Percentiles rank a stretch among this genome's conserved stretches.
phyloP scores from a whole-genome alignment of 2,329 filamentous ascomycete species.

The Calonectria fujianensis region DNA sequence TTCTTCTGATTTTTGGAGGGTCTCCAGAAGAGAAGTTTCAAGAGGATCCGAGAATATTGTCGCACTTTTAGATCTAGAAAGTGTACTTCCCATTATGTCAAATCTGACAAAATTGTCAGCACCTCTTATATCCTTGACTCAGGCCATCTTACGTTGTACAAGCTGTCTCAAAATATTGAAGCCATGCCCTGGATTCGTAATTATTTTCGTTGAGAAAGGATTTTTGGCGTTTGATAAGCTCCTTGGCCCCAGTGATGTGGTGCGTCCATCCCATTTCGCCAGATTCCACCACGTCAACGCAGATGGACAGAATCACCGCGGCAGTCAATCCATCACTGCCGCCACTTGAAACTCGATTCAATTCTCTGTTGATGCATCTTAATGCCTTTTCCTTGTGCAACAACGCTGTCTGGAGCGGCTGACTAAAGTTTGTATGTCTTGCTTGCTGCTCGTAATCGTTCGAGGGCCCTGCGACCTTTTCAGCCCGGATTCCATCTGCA shows the following conservation, averaged over 20 bases:
- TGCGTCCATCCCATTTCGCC: slow-evolving; percentile 37
- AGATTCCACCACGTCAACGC: slow-evolving; percentile 40
- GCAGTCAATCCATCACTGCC: slow-evolving; percentile 35
- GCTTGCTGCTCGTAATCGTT: neutral
- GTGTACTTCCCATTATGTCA: slow-evolving; percentile 38
- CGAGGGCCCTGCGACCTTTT: neutral
- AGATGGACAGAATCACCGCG: slow-evolving; percentile 36
- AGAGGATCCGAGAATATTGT: neutral
- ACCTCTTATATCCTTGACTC: neutral
- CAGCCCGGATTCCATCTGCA: neutral
- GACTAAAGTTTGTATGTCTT: slow-evolving; percentile 4
- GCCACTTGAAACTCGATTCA: neutral
- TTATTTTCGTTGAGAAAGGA: neutral
- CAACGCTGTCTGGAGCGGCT: slow-evolving; percentile 28
- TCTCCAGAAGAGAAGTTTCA: slow-evolving; percentile 17
- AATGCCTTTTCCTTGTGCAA: slow-evolving; percentile 38
- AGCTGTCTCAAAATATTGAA: slow-evolving; percentile 40
- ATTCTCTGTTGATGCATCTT: slow-evolving; percentile 22
- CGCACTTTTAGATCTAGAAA: slow-evolving; percentile 16
- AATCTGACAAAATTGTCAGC: slow-evolving; percentile 24
- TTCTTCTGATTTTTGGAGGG: slow-evolving; percentile 38
- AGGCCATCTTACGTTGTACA: slow-evolving; percentile 35
- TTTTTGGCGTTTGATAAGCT: slow-evolving; percentile 33
- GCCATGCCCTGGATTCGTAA: slow-evolving; percentile 14
- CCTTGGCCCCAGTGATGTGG: slow-evolving; percentile 34